phyloP scores from a whole-genome alignment of 2,329 filamentous ascomycete species.

The Botrytis aclada region DNA sequence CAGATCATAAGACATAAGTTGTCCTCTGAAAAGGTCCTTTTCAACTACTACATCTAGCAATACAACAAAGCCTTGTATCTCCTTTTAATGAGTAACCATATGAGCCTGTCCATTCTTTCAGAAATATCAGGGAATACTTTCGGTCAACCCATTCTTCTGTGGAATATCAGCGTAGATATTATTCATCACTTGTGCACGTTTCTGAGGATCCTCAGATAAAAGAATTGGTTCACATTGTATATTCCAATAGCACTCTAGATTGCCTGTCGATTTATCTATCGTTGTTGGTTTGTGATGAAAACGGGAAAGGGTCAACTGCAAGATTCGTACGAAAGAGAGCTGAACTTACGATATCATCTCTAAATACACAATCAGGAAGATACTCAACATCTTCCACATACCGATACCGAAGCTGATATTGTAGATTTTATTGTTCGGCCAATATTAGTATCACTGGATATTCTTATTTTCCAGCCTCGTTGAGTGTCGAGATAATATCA shows the following conservation, averaged over 20 bases:
- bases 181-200: not conserved
- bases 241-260: not conserved
- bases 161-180: not conserved
- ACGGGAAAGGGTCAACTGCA: too few relatives aligned
- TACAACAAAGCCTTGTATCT: not conserved
- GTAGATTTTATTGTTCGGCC: not conserved
- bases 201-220: not conserved
- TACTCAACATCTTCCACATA: not conserved
- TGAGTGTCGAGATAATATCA: not conserved
- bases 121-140: not conserved
- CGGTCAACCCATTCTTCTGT: not conserved
- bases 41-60: not conserved
- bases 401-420: not conserved
- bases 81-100: not conserved
- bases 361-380: not conserved
- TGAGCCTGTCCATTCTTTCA: not conserved
- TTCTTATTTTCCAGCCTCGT: not conserved
- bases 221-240: not conserved
- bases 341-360: not conserved
- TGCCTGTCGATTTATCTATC: not conserved
- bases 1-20: not conserved
- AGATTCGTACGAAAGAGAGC: not conserved
- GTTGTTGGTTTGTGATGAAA: not conserved
- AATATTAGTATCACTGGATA: not conserved
- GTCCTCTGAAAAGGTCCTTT: not conserved